Percentiles rank a stretch among this genome's conserved stretches.
These are phyloP conservation scores for Globisporangium radiosum DNA, from an alignment of 352 stramenopile species.

Conservation along the genomic window DNA sequence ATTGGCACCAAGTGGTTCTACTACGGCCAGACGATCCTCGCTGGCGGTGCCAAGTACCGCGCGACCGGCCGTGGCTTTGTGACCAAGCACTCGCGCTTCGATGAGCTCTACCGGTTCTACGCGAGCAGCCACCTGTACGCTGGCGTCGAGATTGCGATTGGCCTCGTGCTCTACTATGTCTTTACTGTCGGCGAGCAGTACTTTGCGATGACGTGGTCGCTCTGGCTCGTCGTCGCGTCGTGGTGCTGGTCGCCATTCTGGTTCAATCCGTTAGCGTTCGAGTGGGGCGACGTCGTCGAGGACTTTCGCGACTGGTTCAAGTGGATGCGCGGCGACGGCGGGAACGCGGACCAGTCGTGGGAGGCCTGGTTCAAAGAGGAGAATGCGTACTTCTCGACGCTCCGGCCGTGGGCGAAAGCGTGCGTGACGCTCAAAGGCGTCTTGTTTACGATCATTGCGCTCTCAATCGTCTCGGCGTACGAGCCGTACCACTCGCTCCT, in stretches of 20 bases:
- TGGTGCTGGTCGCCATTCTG: conserved; percentile 95
- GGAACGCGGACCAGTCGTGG: conserved; percentile 92
- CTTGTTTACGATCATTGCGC: conserved; percentile 83
- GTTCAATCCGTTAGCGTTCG: conserved; percentile 97
- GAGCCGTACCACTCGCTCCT: conserved; percentile 66
- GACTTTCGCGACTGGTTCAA: conserved; percentile 89
- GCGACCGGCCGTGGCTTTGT: conserved; percentile 98
- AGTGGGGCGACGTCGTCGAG: conserved; percentile 91
- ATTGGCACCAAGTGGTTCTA: conserved; percentile 99
- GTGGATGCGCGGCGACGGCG: conserved; percentile 92
- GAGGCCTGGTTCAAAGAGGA: conserved; percentile 95
- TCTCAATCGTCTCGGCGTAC: conserved; percentile 77
- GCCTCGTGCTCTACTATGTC: conserved; percentile 91
- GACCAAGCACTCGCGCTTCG: conserved; percentile 97
- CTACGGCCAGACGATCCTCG: conserved; percentile 98
- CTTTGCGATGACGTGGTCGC: conserved; percentile 95
- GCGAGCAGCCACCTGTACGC: conserved; percentile 97
- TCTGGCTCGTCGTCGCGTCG: conserved; percentile 90
- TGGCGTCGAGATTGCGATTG: conserved; percentile 88
- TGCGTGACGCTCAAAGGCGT: conserved; percentile 87
- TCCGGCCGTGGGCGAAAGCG: conserved; percentile 87
- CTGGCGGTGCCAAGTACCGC: conserved; percentile 97
- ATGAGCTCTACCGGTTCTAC: conserved; percentile 98
- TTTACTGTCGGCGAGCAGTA: conserved; percentile 95
- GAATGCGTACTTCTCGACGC: conserved; percentile 89